phyloP scores from a whole-genome alignment of 176 grass and related monocot species.

The Ampelocalamus luodianensis region DNA sequence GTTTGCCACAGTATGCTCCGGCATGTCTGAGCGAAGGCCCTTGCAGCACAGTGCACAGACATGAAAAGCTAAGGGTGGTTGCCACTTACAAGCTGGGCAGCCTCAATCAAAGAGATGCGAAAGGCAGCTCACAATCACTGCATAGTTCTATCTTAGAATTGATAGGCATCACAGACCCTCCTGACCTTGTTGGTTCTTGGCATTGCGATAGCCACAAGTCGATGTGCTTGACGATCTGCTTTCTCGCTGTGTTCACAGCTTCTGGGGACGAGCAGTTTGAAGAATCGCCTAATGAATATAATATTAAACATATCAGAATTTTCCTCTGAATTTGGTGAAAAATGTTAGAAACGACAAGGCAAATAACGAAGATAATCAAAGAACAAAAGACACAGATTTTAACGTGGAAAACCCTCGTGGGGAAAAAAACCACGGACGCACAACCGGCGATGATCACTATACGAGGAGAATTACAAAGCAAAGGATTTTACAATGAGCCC shows the following conservation, averaged over 20 bases:
- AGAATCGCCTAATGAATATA: conserved; percentile 58
- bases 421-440: too few relatives aligned
- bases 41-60: not conserved
- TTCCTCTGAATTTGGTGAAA: not conserved
- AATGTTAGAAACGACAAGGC: not conserved
- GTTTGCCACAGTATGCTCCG: not conserved
- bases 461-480: too few relatives aligned
- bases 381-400: too few relatives aligned
- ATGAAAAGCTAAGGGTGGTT: not conserved
- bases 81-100: conserved; percentile 5
- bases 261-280: conserved; percentile 76
- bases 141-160: conserved; percentile 3
- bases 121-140: not conserved
- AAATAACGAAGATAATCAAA: too few relatives aligned
- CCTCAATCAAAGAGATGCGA: not conserved
- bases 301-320: conserved; percentile 31
- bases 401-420: too few relatives aligned
- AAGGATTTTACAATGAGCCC: too few relatives aligned
- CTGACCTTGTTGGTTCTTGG: conserved; percentile 46
- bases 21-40: not conserved
- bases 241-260: conserved; percentile 68
- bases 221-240: conserved; percentile 67
- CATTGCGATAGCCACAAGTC: conserved; percentile 87
- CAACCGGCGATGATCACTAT: too few relatives aligned
- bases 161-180: conserved; percentile 26